Evolutionary conservation across 2,329 filamentous ascomycete genomes (phyloP).

Genomic region (Penicillium sclerotigenum): DNA sequence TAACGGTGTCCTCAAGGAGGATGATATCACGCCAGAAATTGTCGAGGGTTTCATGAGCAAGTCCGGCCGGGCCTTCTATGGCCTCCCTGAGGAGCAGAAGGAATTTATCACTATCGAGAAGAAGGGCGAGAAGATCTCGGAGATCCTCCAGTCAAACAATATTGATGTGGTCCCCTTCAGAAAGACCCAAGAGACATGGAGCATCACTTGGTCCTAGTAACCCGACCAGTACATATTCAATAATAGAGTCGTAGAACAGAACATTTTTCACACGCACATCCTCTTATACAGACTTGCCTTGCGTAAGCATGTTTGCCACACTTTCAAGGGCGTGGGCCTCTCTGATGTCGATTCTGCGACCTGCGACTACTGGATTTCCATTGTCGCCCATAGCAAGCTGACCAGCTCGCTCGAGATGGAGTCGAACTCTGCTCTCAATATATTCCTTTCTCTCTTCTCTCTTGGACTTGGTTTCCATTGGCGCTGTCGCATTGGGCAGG

Average conservation of each 20-base stretch:
- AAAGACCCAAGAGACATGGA: constrained; percentile 55
- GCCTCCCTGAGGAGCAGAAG: constrained; percentile 47
- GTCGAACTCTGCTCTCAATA: constrained; percentile 73
- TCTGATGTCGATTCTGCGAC: constrained; percentile 39
- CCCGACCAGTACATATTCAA: constrained; percentile 9
- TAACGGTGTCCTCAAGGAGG: constrained; percentile 52
- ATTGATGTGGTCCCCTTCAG: constrained; percentile 66
- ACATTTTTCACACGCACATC: neutral
- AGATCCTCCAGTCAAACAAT: constrained; percentile 54
- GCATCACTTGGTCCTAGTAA: constrained; percentile 32
- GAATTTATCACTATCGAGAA: constrained; percentile 57
- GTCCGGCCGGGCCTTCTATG: constrained; percentile 59
- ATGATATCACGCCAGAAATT: constrained; percentile 54
- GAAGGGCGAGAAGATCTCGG: constrained; percentile 54
- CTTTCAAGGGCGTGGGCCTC: constrained; percentile 44
- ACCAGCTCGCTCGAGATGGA: constrained; percentile 65
- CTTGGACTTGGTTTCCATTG: constrained; percentile 51
- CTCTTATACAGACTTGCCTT: constrained; percentile 17
- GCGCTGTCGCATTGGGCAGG: constrained; percentile 37
- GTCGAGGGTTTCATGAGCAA: constrained; percentile 58
- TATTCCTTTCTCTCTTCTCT: constrained; percentile 73
- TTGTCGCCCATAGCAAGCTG: constrained; percentile 36
- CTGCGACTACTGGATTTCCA: constrained; percentile 35
- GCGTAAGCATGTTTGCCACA: constrained; percentile 38
- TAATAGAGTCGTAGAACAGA: constrained; percentile 5